Percentiles rank a stretch among this genome's conserved stretches.
These are phyloP conservation scores for Gossypium gossypioides DNA, from an alignment of 441 rosid species.

Conservation along the genomic window DNA sequence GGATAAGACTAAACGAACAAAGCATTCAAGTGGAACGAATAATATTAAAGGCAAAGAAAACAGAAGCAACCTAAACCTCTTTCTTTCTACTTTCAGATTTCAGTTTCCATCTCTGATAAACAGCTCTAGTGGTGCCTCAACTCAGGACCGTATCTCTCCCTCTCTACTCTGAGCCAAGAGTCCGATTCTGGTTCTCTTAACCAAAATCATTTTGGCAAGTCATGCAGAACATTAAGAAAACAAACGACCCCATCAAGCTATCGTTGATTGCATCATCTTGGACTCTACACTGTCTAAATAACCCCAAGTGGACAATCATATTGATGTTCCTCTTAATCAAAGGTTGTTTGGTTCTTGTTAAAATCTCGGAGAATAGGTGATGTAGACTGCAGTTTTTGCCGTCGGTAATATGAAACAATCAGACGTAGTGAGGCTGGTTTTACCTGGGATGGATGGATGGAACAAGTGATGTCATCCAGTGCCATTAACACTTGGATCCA, in stretches of 20 bases:
- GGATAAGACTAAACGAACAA: no score
- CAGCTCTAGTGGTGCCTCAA: background rate
- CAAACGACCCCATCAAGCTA: background rate
- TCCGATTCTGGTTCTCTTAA: background rate
- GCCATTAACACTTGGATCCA: background rate
- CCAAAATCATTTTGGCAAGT: background rate
- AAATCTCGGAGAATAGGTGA: no score
- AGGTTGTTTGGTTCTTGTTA: background rate
- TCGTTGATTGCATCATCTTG: background rate
- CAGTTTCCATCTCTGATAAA: background rate
- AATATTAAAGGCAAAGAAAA: no score
- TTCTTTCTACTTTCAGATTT: background rate
- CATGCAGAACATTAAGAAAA: background rate
- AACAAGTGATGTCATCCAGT: no score
- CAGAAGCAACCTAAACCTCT: background rate
- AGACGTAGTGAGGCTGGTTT: no score
- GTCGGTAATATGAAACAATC: no score
- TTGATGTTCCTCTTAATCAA: background rate
- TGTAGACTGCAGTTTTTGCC: no score
- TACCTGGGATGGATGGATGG: no score
- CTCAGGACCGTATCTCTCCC: background rate
- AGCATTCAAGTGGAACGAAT: no score
- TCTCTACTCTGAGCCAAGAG: background rate
- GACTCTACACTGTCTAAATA: background rate
- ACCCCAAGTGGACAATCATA: background rate